Evolutionary conservation across 768 basidiomycete genomes (phyloP).

Genomic region (Lepiota brunneoincarnata): DNA sequence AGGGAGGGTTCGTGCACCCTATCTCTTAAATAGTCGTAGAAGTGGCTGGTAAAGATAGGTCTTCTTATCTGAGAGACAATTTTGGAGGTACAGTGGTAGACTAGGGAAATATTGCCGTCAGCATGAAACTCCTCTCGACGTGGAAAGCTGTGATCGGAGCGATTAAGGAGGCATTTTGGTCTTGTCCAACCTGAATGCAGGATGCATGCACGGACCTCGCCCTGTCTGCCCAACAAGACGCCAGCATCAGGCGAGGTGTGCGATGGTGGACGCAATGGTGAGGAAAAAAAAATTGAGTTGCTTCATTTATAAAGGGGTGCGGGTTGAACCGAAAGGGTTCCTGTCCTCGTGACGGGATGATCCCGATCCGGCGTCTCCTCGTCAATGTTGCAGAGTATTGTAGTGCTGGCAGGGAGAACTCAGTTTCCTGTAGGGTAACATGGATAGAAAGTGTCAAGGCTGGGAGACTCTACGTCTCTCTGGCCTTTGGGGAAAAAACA

Average conservation of each 20-base stretch:
- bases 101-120: slow-evolving; percentile 53
- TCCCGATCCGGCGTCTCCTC: neutral
- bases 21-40: too few relatives aligned
- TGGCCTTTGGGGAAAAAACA: too few relatives aligned
- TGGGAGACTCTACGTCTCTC: too few relatives aligned
- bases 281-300: slow-evolving; percentile 16
- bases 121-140: slow-evolving; percentile 87
- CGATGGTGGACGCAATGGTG: slow-evolving; percentile 39
- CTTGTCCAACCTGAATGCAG: slow-evolving; percentile 41
- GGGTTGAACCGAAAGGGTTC: neutral
- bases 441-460: too few relatives aligned
- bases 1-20: too few relatives aligned
- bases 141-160: slow-evolving; percentile 69
- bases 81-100: too few relatives aligned
- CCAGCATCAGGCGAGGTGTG: slow-evolving; percentile 47
- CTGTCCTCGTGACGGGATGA: neutral
- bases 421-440: too few relatives aligned
- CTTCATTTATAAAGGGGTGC: slow-evolving; percentile 10
- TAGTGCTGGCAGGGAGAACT: too few relatives aligned
- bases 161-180: slow-evolving; percentile 74
- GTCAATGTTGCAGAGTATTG: neutral
- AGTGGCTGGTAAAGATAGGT: too few relatives aligned
- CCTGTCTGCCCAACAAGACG: slow-evolving; percentile 61
- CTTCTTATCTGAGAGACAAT: too few relatives aligned
- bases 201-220: slow-evolving; percentile 34